phyloP scores from a whole-genome alignment of 192 early-diverging fungal genomes.

The Mortierella claussenii region DNA sequence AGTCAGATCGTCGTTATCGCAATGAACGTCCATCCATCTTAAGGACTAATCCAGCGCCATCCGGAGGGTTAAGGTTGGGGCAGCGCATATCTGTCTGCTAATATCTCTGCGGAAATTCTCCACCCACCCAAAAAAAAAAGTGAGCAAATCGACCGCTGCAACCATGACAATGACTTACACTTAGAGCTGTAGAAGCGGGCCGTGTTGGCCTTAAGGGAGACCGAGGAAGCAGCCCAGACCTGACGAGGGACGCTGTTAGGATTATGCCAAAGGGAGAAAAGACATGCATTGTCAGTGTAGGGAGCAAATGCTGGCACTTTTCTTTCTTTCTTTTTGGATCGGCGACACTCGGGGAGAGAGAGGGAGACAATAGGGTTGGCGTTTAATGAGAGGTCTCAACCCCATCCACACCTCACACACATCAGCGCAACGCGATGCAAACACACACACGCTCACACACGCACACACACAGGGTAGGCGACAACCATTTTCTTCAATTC shows the following conservation, averaged over 20 bases:
- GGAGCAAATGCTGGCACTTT: too few relatives aligned
- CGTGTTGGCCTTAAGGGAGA: constrained; percentile 52
- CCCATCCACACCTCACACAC: too few relatives aligned
- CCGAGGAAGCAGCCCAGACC: constrained; percentile 53
- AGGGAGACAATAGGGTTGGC: neutral
- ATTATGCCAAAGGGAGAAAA: neutral
- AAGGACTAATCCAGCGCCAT: neutral
- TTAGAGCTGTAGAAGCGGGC: constrained; percentile 63
- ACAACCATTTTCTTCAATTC: too few relatives aligned
- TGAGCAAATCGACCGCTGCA: neutral
- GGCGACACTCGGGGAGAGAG: constrained; percentile 25
- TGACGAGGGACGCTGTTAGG: constrained; percentile 48
- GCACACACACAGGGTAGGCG: too few relatives aligned
- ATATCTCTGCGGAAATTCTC: neutral
- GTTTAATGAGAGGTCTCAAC: too few relatives aligned
- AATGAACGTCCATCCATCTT: neutral
- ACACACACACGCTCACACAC: too few relatives aligned
- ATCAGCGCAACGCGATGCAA: too few relatives aligned
- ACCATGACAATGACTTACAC: constrained; percentile 58
- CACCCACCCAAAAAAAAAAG: neutral
- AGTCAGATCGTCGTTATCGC: neutral
- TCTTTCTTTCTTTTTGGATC: constrained; percentile 8
- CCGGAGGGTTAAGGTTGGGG: constrained; percentile 18
- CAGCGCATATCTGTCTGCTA: constrained; percentile 11
- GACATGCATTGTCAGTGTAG: neutral